Percentiles rank a stretch among this genome's conserved stretches.
These are phyloP conservation scores for Orbilia javanica DNA, from an alignment of 2,329 filamentous ascomycete genomes.

Conservation along the genomic window DNA sequence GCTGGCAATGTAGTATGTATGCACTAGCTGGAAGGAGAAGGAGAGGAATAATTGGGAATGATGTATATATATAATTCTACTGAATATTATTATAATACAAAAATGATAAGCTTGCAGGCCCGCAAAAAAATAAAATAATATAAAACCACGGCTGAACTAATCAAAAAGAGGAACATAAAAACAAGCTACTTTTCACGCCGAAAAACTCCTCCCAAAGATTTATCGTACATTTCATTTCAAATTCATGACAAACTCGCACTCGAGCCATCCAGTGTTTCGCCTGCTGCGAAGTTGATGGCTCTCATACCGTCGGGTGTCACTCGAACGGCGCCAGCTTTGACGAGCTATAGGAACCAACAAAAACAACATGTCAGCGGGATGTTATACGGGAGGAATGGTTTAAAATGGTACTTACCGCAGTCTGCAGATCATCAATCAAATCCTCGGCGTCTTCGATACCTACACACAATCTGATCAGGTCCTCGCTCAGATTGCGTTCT, in stretches of 20 bases:
- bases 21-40: background rate
- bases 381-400: background rate
- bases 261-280: constrained; percentile 38
- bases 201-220: constrained; percentile 17
- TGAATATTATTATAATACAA: background rate
- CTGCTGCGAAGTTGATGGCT: constrained; percentile 67
- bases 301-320: constrained; percentile 86
- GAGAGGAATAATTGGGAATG: background rate
- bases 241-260: background rate
- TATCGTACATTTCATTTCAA: constrained; percentile 32
- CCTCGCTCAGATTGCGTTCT: constrained; percentile 93
- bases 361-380: background rate
- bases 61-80: background rate
- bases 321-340: constrained; percentile 92
- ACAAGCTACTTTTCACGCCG: constrained; percentile 39
- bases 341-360: constrained; percentile 72
- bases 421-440: constrained; percentile 89
- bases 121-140: background rate
- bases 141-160: background rate
- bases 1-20: no score
- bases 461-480: constrained; percentile 94
- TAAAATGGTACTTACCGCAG: constrained; percentile 77
- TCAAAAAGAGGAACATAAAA: background rate
- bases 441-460: constrained; percentile 92
- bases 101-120: no score